A percentile compares a stretch with the other conserved stretches of the same genome.
Evolutionary conservation across 805 yeast genomes (phyloP).

Genomic region (Pichia nakasei): DNA sequence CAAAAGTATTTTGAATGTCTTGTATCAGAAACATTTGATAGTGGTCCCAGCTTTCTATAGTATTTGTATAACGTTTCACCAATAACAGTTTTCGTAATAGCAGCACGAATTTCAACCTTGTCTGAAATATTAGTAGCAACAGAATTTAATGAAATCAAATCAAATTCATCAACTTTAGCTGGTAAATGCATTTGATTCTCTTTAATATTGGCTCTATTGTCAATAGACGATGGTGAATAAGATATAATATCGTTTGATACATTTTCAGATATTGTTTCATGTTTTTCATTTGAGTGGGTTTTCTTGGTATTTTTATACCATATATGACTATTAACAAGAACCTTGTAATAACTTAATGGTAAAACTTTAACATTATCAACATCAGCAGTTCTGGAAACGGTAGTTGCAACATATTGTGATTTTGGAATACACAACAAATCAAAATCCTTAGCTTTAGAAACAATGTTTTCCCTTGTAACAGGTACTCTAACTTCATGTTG

Average conservation of each 20-base stretch:
- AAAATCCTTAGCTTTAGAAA: slow-evolving; percentile 32
- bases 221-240: slow-evolving; percentile 6
- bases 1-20: slow-evolving; percentile 92
- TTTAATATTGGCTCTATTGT: neutral
- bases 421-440: slow-evolving; percentile 51
- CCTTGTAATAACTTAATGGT: slow-evolving; percentile 56
- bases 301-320: slow-evolving; percentile 21
- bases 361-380: slow-evolving; percentile 48
- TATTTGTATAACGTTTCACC: slow-evolving; percentile 88
- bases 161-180: slow-evolving; percentile 1
- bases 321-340: slow-evolving; percentile 38
- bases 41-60: slow-evolving; percentile 66
- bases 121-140: slow-evolving; percentile 59
- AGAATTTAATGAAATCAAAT: slow-evolving; percentile 19
- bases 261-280: slow-evolving; percentile 9
- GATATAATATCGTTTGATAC: slow-evolving; percentile 6
- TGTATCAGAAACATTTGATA: slow-evolving; percentile 64
- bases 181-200: neutral
- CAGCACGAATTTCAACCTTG: slow-evolving; percentile 68
- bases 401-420: slow-evolving; percentile 53
- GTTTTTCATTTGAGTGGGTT: neutral
- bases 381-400: slow-evolving; percentile 48
- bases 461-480: slow-evolving; percentile 21
- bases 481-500: slow-evolving; percentile 11
- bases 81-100: slow-evolving; percentile 84